Conservation (phyloP, 2,329 filamentous ascomycete species). For the Leptographium galeiforme region DNA sequence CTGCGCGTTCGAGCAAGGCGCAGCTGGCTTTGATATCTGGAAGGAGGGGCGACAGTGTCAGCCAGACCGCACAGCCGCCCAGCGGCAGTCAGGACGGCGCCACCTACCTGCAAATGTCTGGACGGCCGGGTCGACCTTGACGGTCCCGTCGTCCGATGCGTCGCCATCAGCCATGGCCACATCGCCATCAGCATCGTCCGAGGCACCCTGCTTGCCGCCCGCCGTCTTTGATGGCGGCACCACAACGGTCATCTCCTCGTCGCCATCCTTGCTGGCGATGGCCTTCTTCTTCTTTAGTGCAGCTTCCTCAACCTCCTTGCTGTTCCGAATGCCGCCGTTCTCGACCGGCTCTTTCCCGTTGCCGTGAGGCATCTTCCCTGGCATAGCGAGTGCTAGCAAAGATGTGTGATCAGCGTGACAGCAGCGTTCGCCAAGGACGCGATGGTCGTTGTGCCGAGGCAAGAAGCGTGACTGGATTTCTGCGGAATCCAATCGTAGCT, state of each 20-base stretch:
- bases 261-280: conserved; percentile 54
- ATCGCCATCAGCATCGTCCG: conserved; percentile 49
- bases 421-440: background rate
- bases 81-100: background rate
- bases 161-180: conserved; percentile 54
- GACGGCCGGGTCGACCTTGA: conserved; percentile 45
- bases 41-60: background rate
- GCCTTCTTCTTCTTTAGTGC: conserved; percentile 50
- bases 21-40: conserved; percentile 94
- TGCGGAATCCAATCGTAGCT: background rate
- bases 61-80: background rate
- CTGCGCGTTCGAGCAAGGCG: conserved; percentile 77
- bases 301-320: conserved; percentile 49
- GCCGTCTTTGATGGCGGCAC: conserved; percentile 45
- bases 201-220: conserved; percentile 24
- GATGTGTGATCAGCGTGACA: background rate
- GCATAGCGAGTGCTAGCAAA: conserved; percentile 34
- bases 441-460: background rate
- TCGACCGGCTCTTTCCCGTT: conserved; percentile 58
- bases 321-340: conserved; percentile 51
- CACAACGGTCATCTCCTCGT: conserved; percentile 74
- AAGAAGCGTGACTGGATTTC: background rate
- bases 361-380: conserved; percentile 58
- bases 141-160: conserved; percentile 33
- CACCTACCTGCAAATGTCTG: conserved; percentile 47